These are phyloP conservation scores for Vitis hybrid DNA, from an alignment of 177 flowering plant genomes.

Conservation along the genomic window DNA sequence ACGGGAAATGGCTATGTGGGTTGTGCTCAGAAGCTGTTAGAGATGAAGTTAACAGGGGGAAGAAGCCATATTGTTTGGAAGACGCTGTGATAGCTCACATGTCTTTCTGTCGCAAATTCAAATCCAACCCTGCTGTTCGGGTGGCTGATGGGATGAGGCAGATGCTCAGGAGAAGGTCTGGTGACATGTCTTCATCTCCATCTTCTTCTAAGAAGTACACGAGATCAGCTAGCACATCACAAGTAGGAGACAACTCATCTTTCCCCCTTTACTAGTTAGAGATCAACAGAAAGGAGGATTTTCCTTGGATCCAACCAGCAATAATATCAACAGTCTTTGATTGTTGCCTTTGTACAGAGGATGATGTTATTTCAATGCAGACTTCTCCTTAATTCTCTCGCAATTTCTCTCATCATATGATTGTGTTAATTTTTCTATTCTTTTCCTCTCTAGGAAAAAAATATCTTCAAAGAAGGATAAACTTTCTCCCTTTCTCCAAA, in stretches of 20 bases:
- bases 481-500: too few relatives aligned
- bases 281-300: background rate
- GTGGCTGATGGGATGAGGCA: conserved; percentile 93
- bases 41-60: conserved; percentile 63
- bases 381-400: conserved; percentile 7
- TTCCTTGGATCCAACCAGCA: conserved; percentile 6
- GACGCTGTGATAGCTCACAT: conserved; percentile 90
- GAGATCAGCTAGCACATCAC: conserved; percentile 31
- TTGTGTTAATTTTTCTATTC: background rate
- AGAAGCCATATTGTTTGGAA: conserved; percentile 37
- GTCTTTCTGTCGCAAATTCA: conserved; percentile 80
- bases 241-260: conserved; percentile 14
- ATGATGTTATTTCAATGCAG: conserved; percentile 5
- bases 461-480: background rate
- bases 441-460: background rate
- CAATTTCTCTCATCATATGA: background rate
- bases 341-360: conserved; percentile 20
- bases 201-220: conserved; percentile 37
- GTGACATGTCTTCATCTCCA: conserved; percentile 29
- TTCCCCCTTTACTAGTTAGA: conserved; percentile 21
- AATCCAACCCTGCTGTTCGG: conserved; percentile 69
- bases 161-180: conserved; percentile 69
- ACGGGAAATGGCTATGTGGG: conserved; percentile 94
- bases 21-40: conserved; percentile 89
- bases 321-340: conserved; percentile 15